These are phyloP conservation scores for Sclerotinia sclerotiorum DNA, from an alignment of 2,329 filamentous ascomycete species.

Conservation along the genomic window DNA sequence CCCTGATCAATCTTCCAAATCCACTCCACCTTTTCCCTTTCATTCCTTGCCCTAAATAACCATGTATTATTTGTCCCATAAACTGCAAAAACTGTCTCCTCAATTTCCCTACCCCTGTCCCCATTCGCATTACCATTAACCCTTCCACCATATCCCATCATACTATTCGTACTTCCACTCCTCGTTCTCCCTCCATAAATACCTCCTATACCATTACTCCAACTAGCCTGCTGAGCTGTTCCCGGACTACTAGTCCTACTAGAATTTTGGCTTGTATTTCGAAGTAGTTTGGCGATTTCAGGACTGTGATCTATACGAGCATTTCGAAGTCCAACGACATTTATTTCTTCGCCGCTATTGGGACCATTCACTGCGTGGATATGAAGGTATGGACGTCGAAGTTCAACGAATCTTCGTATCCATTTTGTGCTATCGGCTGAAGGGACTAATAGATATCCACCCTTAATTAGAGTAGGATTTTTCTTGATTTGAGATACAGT, in stretches of 20 bases:
- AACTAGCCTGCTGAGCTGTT: slow-evolving; percentile 21
- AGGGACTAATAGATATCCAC: slow-evolving; percentile 83
- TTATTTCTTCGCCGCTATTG: slow-evolving; percentile 84
- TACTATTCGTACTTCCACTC: slow-evolving; percentile 12
- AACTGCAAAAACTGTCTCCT: slow-evolving; percentile 74
- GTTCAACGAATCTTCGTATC: slow-evolving; percentile 90
- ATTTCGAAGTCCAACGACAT: slow-evolving; percentile 83
- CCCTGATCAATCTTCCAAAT: slow-evolving; percentile 87
- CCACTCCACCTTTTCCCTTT: slow-evolving; percentile 95
- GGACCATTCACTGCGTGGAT: slow-evolving; percentile 64
- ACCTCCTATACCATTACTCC: slow-evolving; percentile 35
- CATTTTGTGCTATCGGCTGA: slow-evolving; percentile 80
- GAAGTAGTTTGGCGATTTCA: slow-evolving; percentile 75
- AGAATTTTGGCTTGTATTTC: slow-evolving; percentile 27
- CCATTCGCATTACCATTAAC: slow-evolving; percentile 27
- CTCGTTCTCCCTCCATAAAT: slow-evolving; percentile 1
- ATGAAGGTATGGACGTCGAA: slow-evolving; percentile 87
- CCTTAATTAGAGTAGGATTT: slow-evolving; percentile 77
- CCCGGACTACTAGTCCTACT: neutral
- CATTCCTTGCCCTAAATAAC: slow-evolving; percentile 85
- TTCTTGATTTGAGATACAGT: slow-evolving; percentile 77
- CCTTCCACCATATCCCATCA: slow-evolving; percentile 10
- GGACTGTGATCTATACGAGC: slow-evolving; percentile 91
- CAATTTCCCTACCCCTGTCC: slow-evolving; percentile 37
- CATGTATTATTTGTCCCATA: slow-evolving; percentile 95